Base-by-base conservation (phyloP, 2,329 filamentous ascomycete genomes). In the Apiospora phragmitis region DNA sequence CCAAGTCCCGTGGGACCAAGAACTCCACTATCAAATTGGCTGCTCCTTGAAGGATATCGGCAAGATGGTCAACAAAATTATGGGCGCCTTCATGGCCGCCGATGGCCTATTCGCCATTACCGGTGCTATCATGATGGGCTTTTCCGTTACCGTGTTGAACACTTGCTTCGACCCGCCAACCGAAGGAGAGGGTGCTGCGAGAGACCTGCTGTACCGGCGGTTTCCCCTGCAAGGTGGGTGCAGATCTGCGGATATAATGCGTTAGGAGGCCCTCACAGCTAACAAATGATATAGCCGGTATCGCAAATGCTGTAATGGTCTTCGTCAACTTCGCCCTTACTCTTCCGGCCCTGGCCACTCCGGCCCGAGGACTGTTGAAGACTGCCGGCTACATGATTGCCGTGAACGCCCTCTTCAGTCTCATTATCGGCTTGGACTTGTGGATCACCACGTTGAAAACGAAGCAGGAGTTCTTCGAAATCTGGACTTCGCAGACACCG, bases 371-470 rank as follows among this genome's bases (percentile, higher is more conserved):
- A 73, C 93, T 91, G 89, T 86, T 95, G 76, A 93, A 94, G 80
- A 73, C 91, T 21, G 89, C 91, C 70, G 90, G 88, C 67, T 92
- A 89, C 82, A 80, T 93, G 77, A 82, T 92, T 51, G 85, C 89
- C n/a, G 70, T 89, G 55, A 90, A 87, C 77, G 87, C 84, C 1
- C 70, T 92, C 68, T 92, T 92, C 80, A 92, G 89, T 26, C 81
- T 94, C 77, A 81, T 88, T 70, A 82, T 94, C 45, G 92, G 92
- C 62, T 82, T 93, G 66, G 85, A 87, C 73, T 84, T 94, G 73
- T 94, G 92, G 93, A 88, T 94, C 77, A 84, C 91, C 76, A 95
- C 93, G 2, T 83, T 96, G 75, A 87, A 85, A 75, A 91, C 91
- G 65, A 88, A 91, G 77, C 85, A 86, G 47, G 88, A 89, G 72